A percentile compares a stretch with the other conserved stretches of the same genome.
phyloP scores from a whole-genome alignment of 768 basidiomycete species.

The Mycena venus region DNA sequence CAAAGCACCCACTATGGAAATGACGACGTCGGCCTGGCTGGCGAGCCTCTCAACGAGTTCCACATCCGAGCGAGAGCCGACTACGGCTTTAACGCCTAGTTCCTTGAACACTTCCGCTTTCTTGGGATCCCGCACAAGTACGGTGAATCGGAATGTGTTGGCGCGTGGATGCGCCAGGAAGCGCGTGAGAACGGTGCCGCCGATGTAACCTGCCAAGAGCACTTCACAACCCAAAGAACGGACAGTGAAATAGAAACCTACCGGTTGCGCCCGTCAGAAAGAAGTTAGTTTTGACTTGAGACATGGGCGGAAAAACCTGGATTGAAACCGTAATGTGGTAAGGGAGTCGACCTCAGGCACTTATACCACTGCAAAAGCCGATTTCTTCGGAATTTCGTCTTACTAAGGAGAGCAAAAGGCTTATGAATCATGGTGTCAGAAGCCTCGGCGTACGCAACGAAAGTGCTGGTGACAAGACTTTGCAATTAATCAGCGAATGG shows the following conservation, averaged over 20 bases:
- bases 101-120: constrained; percentile 59
- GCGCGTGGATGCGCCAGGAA: constrained; percentile 54
- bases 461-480: too few relatives aligned
- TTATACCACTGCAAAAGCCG: too few relatives aligned
- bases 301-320: too few relatives aligned
- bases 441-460: too few relatives aligned
- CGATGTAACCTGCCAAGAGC: constrained; percentile 61
- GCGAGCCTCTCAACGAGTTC: constrained; percentile 58
- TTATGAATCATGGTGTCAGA: too few relatives aligned
- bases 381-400: too few relatives aligned
- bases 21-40: constrained; percentile 46
- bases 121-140: constrained; percentile 57
- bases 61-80: constrained; percentile 62
- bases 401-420: too few relatives aligned
- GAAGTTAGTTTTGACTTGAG: constrained; percentile 48
- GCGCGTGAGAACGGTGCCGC: constrained; percentile 60
- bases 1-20: constrained; percentile 1
- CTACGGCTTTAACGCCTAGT: constrained; percentile 52
- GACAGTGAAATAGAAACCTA: constrained; percentile 20
- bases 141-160: constrained; percentile 55
- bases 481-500: too few relatives aligned
- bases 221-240: neutral
- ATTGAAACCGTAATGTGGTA: too few relatives aligned
- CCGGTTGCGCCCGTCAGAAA: constrained; percentile 64
- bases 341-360: too few relatives aligned